Evolutionary conservation across 352 stramenopile species (phyloP), one percentile per base, ranked within the genome.

Genomic region (Globisporangium abappressorium): DNA sequence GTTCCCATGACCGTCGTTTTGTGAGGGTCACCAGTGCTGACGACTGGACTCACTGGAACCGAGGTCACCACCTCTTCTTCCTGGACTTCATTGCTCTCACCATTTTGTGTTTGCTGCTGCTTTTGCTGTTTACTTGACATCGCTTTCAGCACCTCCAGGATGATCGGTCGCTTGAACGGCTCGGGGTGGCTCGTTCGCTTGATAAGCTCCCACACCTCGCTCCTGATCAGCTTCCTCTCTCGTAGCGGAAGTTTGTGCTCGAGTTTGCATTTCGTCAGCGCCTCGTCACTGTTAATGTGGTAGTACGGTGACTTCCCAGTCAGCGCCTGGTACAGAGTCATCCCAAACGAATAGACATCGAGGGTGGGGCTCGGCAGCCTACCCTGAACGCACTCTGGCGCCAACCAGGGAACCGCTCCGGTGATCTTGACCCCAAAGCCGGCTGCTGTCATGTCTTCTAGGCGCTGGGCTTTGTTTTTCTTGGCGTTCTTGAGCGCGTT

Each of bases 331-430:
- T 66, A 70, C 3, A 74, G 33, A 5, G 58, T 71, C 69, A 74
- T 71, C 9, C 69, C 59, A 24, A 74, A 71, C 41, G 65, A 66
- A 41, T 74, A 74, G 15, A 74, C 69, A 57, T 74, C 69, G 0
- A 59, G 71, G 5, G 47, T 30, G 2, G 65, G 49, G 18, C 64
- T 74, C 4, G 65, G 69, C n/a, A 69, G 12, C 11, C 49, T 55
- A 5, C 69, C 69, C 38, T 71, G 8, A 15, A 69, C 33, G 24
- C 65, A 74, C 38, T 74, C 65, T 3, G 69, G 69, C 15, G 65
- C 69, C 24, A 71, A 18, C 33, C 30, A 74, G 7, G 28, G 34
- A 15, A 64, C 15, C 3, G 63, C 57, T 20, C 43, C 36, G 0
- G 63, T 66, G 47, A 73, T 66, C n/a, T 54, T 24, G 11, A 73